phyloP scores from a whole-genome alignment of 2,329 filamentous ascomycete species.

The Diplodia sapinea region DNA sequence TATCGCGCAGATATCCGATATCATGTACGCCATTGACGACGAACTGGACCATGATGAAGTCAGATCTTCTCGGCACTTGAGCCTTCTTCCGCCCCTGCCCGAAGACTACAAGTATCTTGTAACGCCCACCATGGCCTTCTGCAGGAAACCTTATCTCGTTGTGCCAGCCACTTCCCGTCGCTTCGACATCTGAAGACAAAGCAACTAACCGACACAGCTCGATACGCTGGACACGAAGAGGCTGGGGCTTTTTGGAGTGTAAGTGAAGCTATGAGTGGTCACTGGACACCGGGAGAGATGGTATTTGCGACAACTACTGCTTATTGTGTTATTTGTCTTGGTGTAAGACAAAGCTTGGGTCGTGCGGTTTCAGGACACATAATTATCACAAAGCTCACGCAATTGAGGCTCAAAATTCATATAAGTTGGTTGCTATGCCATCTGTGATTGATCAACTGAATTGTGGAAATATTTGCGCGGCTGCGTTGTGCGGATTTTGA shows the following conservation, averaged over 20 bases:
- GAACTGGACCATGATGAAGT: background rate
- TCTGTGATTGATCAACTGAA: background rate
- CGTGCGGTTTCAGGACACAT: background rate
- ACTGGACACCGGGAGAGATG: no score
- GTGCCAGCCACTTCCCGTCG: background rate
- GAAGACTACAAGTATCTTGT: background rate
- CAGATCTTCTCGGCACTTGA: background rate
- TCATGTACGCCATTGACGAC: background rate
- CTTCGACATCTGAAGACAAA: background rate
- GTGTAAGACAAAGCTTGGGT: background rate
- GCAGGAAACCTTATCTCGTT: background rate
- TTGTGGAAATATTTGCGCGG: fast-evolving
- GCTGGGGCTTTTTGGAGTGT: background rate
- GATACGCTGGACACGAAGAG: no score
- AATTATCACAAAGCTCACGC: background rate
- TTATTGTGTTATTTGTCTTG: background rate
- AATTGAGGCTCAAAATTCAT: no score
- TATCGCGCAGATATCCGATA: background rate
- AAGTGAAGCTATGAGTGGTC: no score
- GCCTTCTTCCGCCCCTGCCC: background rate
- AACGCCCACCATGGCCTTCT: background rate
- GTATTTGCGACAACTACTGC: no score
- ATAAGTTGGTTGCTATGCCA: background rate
- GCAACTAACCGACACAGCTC: no score
- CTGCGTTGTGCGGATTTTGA: background rate